phyloP scores from a whole-genome alignment of 176 grass and related monocot genomes.

The Melocanna baccifera region DNA sequence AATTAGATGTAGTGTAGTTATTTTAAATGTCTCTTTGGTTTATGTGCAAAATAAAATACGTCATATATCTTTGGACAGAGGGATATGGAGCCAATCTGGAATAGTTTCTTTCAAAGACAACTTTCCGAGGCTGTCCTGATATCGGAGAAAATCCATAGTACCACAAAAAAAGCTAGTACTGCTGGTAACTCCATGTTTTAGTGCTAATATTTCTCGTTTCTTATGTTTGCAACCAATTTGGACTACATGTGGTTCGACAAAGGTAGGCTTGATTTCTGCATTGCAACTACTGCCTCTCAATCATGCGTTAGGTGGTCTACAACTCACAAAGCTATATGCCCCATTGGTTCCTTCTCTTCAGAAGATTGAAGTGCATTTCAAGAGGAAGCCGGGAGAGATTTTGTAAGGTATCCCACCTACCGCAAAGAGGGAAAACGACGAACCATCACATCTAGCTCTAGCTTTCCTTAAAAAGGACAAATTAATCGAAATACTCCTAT shows the following conservation, averaged over 20 bases:
- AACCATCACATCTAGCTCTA: not conserved
- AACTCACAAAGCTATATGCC: conserved; percentile 11
- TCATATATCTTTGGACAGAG: too few relatives aligned
- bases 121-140: not conserved
- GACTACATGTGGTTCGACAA: not conserved
- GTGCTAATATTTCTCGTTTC: not conserved
- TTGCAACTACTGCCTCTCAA: not conserved
- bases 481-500: not conserved
- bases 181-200: not conserved
- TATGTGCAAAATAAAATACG: too few relatives aligned
- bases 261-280: not conserved
- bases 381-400: not conserved
- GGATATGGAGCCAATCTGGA: too few relatives aligned
- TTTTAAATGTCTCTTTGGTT: too few relatives aligned
- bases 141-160: not conserved
- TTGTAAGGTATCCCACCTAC: conserved; percentile 24
- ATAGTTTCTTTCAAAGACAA: not conserved
- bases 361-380: not conserved
- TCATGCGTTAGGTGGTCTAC: conserved; percentile 32
- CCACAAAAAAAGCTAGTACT: not conserved
- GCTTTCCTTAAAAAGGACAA: not conserved
- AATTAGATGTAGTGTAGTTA: too few relatives aligned
- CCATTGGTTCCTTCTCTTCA: not conserved
- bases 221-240: not conserved
- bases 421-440: not conserved